Percentiles rank a stretch among this genome's conserved stretches.
These are phyloP conservation scores for Melampsora abietis-canadensis DNA, from an alignment of 1,284 basidiomycete species.

Conservation along the genomic window DNA sequence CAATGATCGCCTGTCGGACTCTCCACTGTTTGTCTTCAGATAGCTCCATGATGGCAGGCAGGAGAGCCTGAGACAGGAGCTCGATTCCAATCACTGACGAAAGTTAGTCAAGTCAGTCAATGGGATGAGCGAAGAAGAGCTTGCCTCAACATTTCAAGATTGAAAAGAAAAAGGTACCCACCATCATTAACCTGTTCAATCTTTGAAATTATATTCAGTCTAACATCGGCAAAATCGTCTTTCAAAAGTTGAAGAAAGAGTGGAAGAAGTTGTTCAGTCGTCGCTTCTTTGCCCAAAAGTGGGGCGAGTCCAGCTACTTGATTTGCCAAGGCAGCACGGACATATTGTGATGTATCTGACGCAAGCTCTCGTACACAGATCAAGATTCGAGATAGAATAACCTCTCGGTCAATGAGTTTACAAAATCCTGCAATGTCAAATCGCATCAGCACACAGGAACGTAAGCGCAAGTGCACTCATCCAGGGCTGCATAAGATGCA, in stretches of 20 bases:
- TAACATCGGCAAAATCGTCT: conserved; percentile 97
- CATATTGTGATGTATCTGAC: conserved; percentile 91
- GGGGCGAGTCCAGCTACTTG: conserved; percentile 98
- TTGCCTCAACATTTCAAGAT: not conserved
- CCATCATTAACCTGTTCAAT: conserved; percentile 92
- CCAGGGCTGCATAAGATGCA: too few relatives aligned
- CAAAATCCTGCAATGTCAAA: conserved; percentile 72
- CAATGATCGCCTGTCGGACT: conserved; percentile 98
- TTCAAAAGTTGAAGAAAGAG: conserved; percentile 94
- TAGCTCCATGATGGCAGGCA: conserved; percentile 95
- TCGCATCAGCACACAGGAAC: conserved; percentile 12
- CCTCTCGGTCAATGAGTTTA: conserved; percentile 87
- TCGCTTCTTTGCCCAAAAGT: conserved; percentile 86
- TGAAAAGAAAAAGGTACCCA: conserved; percentile 53
- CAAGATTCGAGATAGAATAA: conserved; percentile 85
- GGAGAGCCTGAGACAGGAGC: conserved; percentile 85
- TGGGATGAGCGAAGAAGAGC: not conserved
- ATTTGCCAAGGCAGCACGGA: conserved; percentile 90
- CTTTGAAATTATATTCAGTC: conserved; percentile 97
- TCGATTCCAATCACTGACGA: conserved; percentile 92
- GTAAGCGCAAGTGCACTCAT: conserved; percentile 13
- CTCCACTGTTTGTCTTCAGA: conserved; percentile 99
- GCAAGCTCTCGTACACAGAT: conserved; percentile 96
- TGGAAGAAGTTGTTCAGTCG: conserved; percentile 93
- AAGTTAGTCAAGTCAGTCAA: not conserved